These are phyloP conservation scores for Saturnispora mendoncae DNA, from an alignment of 805 yeast genomes.

Conservation along the genomic window DNA sequence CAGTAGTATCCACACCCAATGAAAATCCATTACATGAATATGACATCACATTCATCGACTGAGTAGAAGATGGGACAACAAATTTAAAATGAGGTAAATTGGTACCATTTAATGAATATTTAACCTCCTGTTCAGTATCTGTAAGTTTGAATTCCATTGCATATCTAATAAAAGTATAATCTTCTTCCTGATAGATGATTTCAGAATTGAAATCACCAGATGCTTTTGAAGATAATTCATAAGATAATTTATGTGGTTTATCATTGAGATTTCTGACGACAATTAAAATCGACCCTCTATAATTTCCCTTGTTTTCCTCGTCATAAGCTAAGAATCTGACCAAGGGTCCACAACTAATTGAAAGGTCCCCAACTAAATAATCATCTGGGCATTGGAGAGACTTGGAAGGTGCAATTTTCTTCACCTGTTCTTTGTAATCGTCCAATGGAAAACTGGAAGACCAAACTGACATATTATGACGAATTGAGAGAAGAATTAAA, in stretches of 20 bases:
- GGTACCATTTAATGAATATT: slow-evolving; percentile 50
- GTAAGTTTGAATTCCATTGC: slow-evolving; percentile 41
- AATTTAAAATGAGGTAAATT: slow-evolving; percentile 42
- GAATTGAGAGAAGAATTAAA: background rate
- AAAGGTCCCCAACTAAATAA: slow-evolving; percentile 24
- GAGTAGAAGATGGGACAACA: slow-evolving; percentile 52
- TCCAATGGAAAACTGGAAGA: slow-evolving; percentile 18
- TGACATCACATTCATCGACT: slow-evolving; percentile 74
- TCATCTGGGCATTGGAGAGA: slow-evolving; percentile 20
- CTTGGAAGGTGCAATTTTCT: slow-evolving; percentile 17
- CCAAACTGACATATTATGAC: background rate
- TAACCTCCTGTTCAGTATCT: slow-evolving; percentile 49
- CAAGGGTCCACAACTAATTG: slow-evolving; percentile 68
- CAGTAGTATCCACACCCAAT: slow-evolving; percentile 52
- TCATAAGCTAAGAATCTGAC: slow-evolving; percentile 57
- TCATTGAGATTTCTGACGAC: slow-evolving; percentile 40
- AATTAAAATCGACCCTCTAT: slow-evolving; percentile 61
- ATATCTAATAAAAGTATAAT: slow-evolving; percentile 59
- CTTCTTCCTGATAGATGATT: slow-evolving; percentile 35
- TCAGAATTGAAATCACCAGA: slow-evolving; percentile 26
- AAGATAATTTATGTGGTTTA: slow-evolving; percentile 18
- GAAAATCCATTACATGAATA: slow-evolving; percentile 92
- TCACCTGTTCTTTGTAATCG: slow-evolving; percentile 18
- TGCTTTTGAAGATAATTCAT: slow-evolving; percentile 30
- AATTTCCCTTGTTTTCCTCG: slow-evolving; percentile 41